Conservation (phyloP, 306 rosid genomes). For the Cicer bijugum region DNA sequence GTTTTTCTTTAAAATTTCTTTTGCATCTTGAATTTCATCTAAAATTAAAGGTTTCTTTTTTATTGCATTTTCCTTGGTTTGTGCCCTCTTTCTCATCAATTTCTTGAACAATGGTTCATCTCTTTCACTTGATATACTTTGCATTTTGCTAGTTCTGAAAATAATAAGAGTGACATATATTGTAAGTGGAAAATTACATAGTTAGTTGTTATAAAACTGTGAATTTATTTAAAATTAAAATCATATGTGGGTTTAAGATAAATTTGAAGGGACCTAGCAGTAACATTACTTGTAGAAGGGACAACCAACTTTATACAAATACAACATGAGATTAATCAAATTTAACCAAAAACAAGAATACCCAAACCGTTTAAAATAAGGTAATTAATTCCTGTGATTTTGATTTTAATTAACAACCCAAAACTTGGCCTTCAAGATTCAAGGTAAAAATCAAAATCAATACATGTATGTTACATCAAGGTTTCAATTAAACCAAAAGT, state of each 20-base stretch:
- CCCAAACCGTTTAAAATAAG: neutral
- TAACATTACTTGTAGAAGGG: neutral
- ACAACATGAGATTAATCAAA: neutral
- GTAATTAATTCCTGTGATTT: neutral
- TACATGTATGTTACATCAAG: neutral
- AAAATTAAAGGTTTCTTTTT: constrained; percentile 31
- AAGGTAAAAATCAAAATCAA: neutral
- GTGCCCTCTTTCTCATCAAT: constrained; percentile 7
- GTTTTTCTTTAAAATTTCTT: neutral
- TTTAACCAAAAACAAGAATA: neutral
- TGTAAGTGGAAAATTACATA: neutral
- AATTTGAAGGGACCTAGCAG: neutral
- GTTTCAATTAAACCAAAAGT: neutral
- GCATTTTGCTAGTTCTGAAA: constrained; percentile 33
- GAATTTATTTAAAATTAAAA: no score
- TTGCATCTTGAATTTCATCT: neutral
- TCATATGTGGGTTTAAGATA: no score
- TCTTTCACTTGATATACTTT: neutral
- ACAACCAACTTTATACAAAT: neutral
- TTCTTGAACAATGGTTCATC: constrained; percentile 41
- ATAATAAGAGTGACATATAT: neutral
- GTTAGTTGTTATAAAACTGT: no score
- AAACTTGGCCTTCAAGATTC: constrained; percentile 7
- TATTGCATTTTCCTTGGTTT: neutral
- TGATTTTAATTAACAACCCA: constrained; percentile 10